phyloP scores from a whole-genome alignment of 345 rosid genomes.

The Moricandia arvensis region DNA sequence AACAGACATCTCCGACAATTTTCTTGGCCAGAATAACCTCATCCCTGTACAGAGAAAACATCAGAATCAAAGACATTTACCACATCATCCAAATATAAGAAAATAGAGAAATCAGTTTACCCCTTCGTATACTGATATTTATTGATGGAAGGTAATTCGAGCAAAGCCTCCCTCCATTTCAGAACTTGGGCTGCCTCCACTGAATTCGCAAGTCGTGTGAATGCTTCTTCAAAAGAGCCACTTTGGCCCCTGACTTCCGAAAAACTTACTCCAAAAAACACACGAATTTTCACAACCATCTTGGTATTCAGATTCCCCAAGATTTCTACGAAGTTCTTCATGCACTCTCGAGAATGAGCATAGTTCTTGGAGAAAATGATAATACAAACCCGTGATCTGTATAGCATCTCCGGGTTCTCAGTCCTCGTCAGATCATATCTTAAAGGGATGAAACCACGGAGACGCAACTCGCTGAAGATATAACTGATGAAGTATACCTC shows the following conservation, averaged over 20 bases:
- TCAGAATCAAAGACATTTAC: background rate
- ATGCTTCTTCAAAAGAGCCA: background rate
- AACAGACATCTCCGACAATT: slow-evolving; percentile 4
- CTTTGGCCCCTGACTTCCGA: background rate
- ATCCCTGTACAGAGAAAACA: background rate
- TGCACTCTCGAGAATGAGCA: background rate
- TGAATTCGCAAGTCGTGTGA: background rate
- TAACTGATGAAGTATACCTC: slow-evolving; percentile 13
- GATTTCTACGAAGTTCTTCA: background rate
- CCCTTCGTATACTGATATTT: background rate
- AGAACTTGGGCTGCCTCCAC: background rate
- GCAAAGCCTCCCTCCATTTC: slow-evolving; percentile 6
- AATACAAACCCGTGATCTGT: background rate
- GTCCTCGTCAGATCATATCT: background rate
- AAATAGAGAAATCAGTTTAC: slow-evolving; percentile 4
- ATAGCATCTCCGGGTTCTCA: background rate
- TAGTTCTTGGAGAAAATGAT: background rate
- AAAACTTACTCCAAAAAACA: background rate
- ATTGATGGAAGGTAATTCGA: background rate
- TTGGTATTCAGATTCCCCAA: background rate
- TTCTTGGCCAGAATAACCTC: background rate
- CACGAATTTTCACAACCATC: background rate
- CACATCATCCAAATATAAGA: background rate
- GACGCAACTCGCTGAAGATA: background rate
- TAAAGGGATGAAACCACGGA: background rate